Conservation (phyloP, 805 yeast species). For the Priceomyces carsonii region DNA sequence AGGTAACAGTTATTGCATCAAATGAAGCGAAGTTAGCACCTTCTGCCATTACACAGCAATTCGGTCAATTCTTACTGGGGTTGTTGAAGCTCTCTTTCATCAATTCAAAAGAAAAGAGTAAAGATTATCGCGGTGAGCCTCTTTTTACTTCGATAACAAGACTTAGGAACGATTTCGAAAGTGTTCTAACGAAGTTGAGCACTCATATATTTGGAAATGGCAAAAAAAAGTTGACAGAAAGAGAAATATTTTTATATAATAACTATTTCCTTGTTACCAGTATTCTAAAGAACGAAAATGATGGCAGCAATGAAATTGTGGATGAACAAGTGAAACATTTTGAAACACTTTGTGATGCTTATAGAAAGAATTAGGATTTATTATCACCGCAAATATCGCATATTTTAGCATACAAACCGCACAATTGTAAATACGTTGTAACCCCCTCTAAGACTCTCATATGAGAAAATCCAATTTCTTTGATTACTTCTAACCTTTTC, state of each 20-base stretch:
- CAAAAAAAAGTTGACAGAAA: slow-evolving; percentile 43
- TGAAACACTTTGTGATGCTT: slow-evolving; percentile 40
- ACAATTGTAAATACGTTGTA: slow-evolving; percentile 79
- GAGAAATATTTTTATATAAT: slow-evolving; percentile 73
- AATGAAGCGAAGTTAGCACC: slow-evolving; percentile 39
- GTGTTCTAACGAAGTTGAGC: slow-evolving; percentile 69
- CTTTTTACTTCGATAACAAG: slow-evolving; percentile 67
- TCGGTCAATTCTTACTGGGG: slow-evolving; percentile 71
- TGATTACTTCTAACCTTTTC: slow-evolving; percentile 70
- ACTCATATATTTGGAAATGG: slow-evolving; percentile 33
- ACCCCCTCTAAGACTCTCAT: slow-evolving; percentile 95
- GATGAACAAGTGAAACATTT: slow-evolving; percentile 41
- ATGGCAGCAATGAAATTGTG: slow-evolving; percentile 22
- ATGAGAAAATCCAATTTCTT: slow-evolving; percentile 87
- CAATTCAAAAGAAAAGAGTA: slow-evolving; percentile 22
- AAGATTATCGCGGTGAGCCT: slow-evolving; percentile 59
- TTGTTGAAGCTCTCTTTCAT: slow-evolving; percentile 53
- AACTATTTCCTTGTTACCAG: slow-evolving; percentile 67
- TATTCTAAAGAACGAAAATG: slow-evolving; percentile 46
- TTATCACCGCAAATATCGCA: slow-evolving; percentile 22
- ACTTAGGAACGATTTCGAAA: slow-evolving; percentile 78
- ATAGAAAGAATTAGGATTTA: slow-evolving; percentile 17
- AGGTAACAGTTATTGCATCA: slow-evolving; percentile 36
- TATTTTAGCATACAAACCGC: slow-evolving; percentile 73
- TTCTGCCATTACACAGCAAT: slow-evolving; percentile 70